Evolutionary conservation across 2,329 filamentous ascomycete species (phyloP), one percentile per base, ranked within the genome.

Genomic region (Ophiostoma tasmaniense): DNA sequence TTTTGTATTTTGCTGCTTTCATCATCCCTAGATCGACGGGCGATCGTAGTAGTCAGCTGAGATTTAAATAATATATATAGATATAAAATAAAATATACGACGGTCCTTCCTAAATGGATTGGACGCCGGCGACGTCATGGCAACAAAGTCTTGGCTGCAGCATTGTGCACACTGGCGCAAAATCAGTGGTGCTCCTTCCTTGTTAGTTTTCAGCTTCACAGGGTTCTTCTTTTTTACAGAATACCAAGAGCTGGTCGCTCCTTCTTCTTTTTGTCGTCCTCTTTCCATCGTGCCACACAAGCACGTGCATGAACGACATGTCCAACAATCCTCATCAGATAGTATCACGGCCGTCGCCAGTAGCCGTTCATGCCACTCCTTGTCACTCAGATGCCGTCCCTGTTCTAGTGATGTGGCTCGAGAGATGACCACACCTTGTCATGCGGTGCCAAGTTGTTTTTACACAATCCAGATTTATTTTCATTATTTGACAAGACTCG

Each of bases 201-300:
- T 55, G 8, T 61, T 61, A 28, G 55, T 61, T 61, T 61, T 61
- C 55, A 61, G 55, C 55, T 61, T 61, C 55, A 61, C 55, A 30
- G 11, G 55, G 55, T 61, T 61, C 55, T 17, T 14, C 17, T 25
- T n/a, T 55, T 25, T 33, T 33, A 33, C 33, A 33, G 33, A 33
- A 33, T 33, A 8, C 33, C 33, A 33, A 33, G 33, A 33, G 1
- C 33, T 52, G 5, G n/a, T n/a, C n/a, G n/a, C 45, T 22, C n/a
- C 45, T n/a, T 22, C 17, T n/a, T 8, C 20, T 2, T 20, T 6
- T n/a, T n/a, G 8, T 52, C 2, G 6, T n/a, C 3, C 4, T 52
- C 45, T n/a, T 52, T 52, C 45, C 39, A 45, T 17, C 42, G 42
- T 45, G 42, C 42, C 42, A 45, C 42, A 45, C 20, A n/a, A 45